Base-by-base conservation (phyloP, 768 basidiomycete species). In the Leccinum disarticulatum region DNA sequence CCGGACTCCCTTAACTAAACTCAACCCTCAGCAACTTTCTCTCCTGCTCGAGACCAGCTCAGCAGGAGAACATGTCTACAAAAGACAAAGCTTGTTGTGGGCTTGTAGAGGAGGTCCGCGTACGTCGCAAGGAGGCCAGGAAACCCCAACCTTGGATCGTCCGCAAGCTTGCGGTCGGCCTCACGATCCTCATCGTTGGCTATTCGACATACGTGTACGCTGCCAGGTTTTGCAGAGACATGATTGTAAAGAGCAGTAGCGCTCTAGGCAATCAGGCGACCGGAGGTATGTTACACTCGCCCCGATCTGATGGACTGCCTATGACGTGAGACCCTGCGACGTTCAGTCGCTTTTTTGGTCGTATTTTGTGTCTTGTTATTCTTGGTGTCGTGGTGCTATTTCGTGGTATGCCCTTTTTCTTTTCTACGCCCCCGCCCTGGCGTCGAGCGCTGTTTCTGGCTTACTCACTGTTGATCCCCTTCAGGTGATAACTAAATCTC, bases 121-220 rank as follows among this genome's bases (percentile, higher is more conserved):
- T 76, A 1, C 76, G 77, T 43, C 77, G 76, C 25, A 70, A 71
- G n/a, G 68, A 77, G 52, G 71, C 72, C 7, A 61, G 60, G 31
- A 81, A 76, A 60, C 82, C 84, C 0, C 89, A 89, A 60, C 87
- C 90, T 56, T 93, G 90, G 90, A 74, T 89, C 53, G 78, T 83
- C 27, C 83, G 81, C 71, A 94, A 94, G 77, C 65, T 90, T 36
- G 77, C 86, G 66, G 78, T 93, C 28, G 79, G 74, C 4, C 54
- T 94, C 3, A 81, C 85, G 0, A 15, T 82, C 22, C 87, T 77
- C 0, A 77, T 94, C 58, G 80, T 86, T 60, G 85, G 74, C 2
- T 94, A 93, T 73, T 69, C 86, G 4, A 77, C 73, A 27, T 96
- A 95, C 70, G 93, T 94, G 3, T 93, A 93, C 68, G 80, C 91